These are phyloP conservation scores for Marchantia polymorpha DNA, from an alignment of 225 moss, liverwort and hornwort species.

Conservation along the genomic window DNA sequence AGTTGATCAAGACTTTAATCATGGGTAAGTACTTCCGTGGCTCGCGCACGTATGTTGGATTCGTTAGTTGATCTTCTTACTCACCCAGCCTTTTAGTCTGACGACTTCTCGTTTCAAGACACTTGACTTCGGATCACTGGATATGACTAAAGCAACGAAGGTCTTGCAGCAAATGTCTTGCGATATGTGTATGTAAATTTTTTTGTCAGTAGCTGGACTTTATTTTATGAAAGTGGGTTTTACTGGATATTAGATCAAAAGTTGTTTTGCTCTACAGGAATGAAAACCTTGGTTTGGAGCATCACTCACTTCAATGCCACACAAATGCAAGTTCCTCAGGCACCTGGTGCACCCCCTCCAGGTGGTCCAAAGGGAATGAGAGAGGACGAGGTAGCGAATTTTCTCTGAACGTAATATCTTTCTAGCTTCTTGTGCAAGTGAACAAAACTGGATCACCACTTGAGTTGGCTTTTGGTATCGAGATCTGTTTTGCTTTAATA, in stretches of 20 bases:
- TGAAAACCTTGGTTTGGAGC: constrained; percentile 99
- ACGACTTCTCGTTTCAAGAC: neutral
- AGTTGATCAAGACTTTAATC: constrained; percentile 92
- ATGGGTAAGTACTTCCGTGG: constrained; percentile 62
- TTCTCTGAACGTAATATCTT: neutral
- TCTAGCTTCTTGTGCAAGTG: neutral
- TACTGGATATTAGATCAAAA: no score
- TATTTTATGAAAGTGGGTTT: no score
- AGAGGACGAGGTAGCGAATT: constrained; percentile 85
- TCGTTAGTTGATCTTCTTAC: neutral
- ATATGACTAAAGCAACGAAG: neutral
- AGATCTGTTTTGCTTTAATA: neutral
- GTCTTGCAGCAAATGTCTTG: neutral
- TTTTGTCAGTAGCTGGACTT: no score
- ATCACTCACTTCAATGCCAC: constrained; percentile 95
- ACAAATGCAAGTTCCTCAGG: constrained; percentile 58
- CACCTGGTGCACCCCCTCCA: constrained; percentile 62
- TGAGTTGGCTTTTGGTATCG: no score
- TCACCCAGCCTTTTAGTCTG: neutral
- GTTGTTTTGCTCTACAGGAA: constrained; percentile 44
- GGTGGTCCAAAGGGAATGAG: constrained; percentile 90
- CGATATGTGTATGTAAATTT: no score
- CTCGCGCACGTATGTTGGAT: neutral
- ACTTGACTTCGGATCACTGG: neutral
- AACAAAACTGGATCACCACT: no score